Evolutionary conservation across 2,329 filamentous ascomycete species (phyloP).

Genomic region (Claviceps digitariae): DNA sequence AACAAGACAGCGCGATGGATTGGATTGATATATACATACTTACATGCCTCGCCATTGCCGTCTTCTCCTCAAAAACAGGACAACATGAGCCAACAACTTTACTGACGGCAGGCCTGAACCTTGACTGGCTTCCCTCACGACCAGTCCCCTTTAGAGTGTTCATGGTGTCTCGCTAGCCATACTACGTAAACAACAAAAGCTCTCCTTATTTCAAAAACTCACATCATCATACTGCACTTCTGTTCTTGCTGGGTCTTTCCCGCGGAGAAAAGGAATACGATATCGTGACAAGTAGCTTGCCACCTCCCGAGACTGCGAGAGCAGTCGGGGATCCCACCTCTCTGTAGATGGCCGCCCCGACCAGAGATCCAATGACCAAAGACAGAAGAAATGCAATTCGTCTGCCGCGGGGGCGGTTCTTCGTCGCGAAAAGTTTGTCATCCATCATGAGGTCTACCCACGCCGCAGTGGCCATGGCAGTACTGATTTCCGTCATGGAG

Average conservation of each 20-base stretch:
- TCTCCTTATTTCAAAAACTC: background rate
- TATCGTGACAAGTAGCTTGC: slow-evolving; percentile 13
- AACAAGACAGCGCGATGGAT: background rate
- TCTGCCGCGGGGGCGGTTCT: slow-evolving; percentile 37
- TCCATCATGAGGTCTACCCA: slow-evolving; percentile 49
- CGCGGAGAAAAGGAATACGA: slow-evolving; percentile 10
- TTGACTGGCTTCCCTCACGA: background rate
- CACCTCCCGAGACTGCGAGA: slow-evolving; percentile 13
- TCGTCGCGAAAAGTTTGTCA: slow-evolving; percentile 28
- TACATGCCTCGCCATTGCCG: no score
- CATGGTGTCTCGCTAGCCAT: background rate
- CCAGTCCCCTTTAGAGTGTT: background rate
- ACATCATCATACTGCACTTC: slow-evolving; percentile 1
- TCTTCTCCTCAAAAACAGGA: no score
- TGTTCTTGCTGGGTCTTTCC: slow-evolving; percentile 6
- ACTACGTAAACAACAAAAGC: background rate
- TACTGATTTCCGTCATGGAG: slow-evolving; percentile 46
- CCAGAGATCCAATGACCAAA: slow-evolving; percentile 34
- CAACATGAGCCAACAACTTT: background rate
- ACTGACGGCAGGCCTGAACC: background rate
- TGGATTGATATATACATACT: no score
- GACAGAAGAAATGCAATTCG: slow-evolving; percentile 34
- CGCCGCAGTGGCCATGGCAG: slow-evolving; percentile 51
- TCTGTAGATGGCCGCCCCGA: slow-evolving; percentile 34
- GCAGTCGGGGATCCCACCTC: slow-evolving; percentile 11